Evolutionary conservation across 495 filamentous ascomycete species (phyloP).

Genomic region (Venustampulla echinocandica): DNA sequence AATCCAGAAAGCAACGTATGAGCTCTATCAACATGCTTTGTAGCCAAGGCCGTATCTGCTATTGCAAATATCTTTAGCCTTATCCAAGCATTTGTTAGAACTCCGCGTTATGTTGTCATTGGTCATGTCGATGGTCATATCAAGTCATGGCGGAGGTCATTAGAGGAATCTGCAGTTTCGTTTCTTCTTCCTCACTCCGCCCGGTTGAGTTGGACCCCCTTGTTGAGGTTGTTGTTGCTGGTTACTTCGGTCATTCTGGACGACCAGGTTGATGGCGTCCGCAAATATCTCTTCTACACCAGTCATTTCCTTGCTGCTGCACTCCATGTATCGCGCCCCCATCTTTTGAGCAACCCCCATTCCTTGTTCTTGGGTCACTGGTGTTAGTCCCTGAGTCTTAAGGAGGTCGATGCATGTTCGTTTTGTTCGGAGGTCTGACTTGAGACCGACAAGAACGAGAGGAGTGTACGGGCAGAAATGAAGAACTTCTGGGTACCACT

Average conservation of each 20-base stretch:
- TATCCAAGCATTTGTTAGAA: constrained; percentile 9
- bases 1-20: constrained; percentile 4
- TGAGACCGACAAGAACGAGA: constrained; percentile 88
- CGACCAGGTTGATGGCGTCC: constrained; percentile 76
- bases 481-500: constrained; percentile 99
- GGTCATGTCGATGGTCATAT: constrained; percentile 23
- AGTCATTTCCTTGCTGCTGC: constrained; percentile 92
- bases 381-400: constrained; percentile 93
- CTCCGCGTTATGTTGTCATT: constrained; percentile 22
- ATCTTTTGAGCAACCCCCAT: constrained; percentile 79
- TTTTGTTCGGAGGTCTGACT: constrained; percentile 91
- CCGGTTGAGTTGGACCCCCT: background rate
- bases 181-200: constrained; percentile 54
- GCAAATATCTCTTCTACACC: constrained; percentile 96
- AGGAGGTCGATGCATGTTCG: constrained; percentile 94
- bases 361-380: constrained; percentile 86
- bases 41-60: constrained; percentile 8
- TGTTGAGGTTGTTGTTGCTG: constrained; percentile 25
- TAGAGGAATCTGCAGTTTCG: constrained; percentile 64
- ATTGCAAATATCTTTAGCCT: constrained; percentile 12
- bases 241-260: constrained; percentile 54
- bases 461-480: constrained; percentile 98
- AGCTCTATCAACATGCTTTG: constrained; percentile 12
- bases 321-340: constrained; percentile 93
- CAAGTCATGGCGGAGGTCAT: constrained; percentile 22